phyloP scores from a whole-genome alignment of 2,329 filamentous ascomycete genomes.

The Neodidymelliopsis sp. region DNA sequence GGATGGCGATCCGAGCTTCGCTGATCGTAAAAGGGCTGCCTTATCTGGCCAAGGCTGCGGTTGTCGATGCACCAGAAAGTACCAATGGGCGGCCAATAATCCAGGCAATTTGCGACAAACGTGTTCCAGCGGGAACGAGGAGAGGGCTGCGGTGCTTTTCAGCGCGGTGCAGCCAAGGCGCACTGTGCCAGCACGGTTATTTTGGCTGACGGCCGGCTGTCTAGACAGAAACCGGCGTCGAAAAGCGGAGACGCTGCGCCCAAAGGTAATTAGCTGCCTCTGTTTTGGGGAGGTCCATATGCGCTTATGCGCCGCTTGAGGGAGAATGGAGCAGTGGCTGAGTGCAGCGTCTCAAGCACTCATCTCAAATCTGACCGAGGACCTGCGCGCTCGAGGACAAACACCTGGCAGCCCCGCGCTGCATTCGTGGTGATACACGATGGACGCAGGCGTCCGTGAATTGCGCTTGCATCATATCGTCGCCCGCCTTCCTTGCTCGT shows the following conservation, averaged over 20 bases:
- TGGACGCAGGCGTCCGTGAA: constrained; percentile 13
- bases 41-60: constrained; percentile 12
- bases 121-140: constrained; percentile 5
- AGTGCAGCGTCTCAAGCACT: constrained; percentile 6
- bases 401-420: constrained; percentile 3
- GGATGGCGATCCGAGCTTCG: constrained; percentile 22
- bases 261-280: constrained; percentile 14
- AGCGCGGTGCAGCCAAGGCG: constrained; percentile 6
- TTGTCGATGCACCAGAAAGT: constrained; percentile 5
- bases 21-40: constrained; percentile 9
- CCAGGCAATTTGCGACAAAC: constrained; percentile 7
- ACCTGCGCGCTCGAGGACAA: not conserved
- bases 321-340: constrained; percentile 15
- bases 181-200: constrained; percentile 5
- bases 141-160: constrained; percentile 17
- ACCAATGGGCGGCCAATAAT: not conserved
- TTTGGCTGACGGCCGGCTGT: constrained; percentile 20
- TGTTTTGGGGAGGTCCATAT: constrained; percentile 21
- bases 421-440: constrained; percentile 14
- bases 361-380: not conserved
- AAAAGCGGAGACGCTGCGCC: constrained; percentile 17
- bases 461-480: constrained; percentile 19
- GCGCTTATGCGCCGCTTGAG: constrained; percentile 17
- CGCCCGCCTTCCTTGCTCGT: constrained; percentile 11
- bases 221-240: constrained; percentile 23